Evolutionary conservation across 192 early-diverging fungal genomes (phyloP).

Genomic region (Linnemannia zychae): DNA sequence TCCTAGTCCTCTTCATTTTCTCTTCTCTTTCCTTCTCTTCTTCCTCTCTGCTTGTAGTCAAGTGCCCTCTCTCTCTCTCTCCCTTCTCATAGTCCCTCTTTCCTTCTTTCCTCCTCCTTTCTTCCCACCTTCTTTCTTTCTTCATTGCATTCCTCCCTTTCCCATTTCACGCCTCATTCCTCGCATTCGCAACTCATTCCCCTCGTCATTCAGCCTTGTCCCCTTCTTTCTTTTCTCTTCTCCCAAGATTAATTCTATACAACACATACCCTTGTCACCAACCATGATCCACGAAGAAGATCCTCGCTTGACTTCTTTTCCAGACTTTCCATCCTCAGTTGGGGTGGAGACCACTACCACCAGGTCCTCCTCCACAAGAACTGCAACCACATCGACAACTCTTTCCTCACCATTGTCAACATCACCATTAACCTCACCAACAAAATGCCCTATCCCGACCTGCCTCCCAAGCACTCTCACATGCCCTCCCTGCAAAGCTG

Average conservation of each 20-base stretch:
- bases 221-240: neutral
- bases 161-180: slow-evolving; percentile 3
- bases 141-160: neutral
- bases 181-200: neutral
- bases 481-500: slow-evolving; percentile 28
- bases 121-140: neutral
- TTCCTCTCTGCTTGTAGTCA: neutral
- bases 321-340: neutral
- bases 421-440: neutral
- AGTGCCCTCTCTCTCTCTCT: neutral
- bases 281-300: neutral
- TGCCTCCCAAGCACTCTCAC: slow-evolving; percentile 12
- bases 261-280: too few species aligned
- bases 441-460: neutral
- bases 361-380: neutral
- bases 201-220: neutral
- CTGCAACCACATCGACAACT: neutral
- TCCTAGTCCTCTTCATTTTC: neutral
- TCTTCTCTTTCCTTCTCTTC: neutral
- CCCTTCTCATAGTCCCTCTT: neutral
- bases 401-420: neutral
- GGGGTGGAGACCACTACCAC: neutral
- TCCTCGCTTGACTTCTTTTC: neutral
- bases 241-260: too few species aligned
- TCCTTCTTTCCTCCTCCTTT: neutral